Percentiles rank a stretch among this genome's conserved stretches.
Evolutionary conservation across 2,329 filamentous ascomycete species (phyloP).

Genomic region (Rhinocladiella similis): DNA sequence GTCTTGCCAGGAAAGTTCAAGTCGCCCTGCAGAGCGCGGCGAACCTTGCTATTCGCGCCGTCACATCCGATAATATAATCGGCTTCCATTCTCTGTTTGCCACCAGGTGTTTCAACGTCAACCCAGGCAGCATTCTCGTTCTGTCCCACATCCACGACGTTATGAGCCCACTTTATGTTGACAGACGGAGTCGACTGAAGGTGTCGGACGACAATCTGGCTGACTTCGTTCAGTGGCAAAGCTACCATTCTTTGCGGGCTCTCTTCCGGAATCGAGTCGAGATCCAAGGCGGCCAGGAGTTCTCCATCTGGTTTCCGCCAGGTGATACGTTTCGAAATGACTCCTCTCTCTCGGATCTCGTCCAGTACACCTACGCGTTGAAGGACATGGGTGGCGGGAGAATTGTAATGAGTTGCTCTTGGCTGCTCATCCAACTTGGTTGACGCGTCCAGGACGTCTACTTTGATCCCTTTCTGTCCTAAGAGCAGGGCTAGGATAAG

Average conservation of each 20-base stretch:
- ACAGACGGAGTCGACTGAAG: conserved; percentile 31
- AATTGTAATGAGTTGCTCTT: conserved; percentile 63
- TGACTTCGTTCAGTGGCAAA: conserved; percentile 26
- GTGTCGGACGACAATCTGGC: conserved; percentile 44
- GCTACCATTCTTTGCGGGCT: conserved; percentile 20
- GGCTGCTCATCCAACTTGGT: conserved; percentile 14
- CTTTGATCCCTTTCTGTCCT: conserved; percentile 5
- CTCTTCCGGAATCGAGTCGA: conserved; percentile 40
- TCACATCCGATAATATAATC: conserved; percentile 47
- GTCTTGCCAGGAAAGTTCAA: conserved; percentile 6
- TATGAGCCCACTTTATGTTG: neutral
- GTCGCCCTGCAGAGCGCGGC: conserved; percentile 21
- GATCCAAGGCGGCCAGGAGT: conserved; percentile 43
- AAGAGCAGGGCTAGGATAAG: conserved; percentile 34
- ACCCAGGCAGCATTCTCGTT: neutral
- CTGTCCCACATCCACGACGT: too few relatives aligned
- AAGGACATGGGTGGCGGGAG: conserved; percentile 59
- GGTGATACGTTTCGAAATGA: conserved; percentile 42
- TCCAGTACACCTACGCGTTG: conserved; percentile 57
- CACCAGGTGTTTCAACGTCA: neutral
- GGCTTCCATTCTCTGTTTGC: conserved; percentile 16
- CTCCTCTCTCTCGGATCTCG: conserved; percentile 46
- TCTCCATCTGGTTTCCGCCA: conserved; percentile 44
- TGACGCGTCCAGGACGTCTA: conserved; percentile 12
- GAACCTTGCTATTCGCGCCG: conserved; percentile 41